Percentiles rank a stretch among this genome's conserved stretches.
Evolutionary conservation across 495 filamentous ascomycete genomes (phyloP).

Genomic region (Aspergillus nidulans): DNA sequence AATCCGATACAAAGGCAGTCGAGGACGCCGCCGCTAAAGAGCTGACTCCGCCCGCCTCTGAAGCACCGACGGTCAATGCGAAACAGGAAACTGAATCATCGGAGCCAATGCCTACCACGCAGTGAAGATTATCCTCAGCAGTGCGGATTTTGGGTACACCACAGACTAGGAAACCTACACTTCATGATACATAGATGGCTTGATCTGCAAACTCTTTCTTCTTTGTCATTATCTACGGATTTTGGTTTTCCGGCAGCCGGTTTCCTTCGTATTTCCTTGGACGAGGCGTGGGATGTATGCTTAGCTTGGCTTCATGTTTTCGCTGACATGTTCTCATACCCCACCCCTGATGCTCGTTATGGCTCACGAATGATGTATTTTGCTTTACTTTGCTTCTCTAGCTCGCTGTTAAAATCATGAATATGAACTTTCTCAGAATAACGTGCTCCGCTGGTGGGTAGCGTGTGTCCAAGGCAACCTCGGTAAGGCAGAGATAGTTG

Average conservation of each 20-base stretch:
- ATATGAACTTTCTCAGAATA: neutral
- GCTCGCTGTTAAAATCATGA: neutral
- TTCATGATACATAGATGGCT: constrained; percentile 6
- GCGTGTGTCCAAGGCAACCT: no score
- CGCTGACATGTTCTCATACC: constrained; percentile 18
- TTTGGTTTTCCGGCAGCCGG: constrained; percentile 1
- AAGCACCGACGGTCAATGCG: neutral
- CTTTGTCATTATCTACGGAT: constrained; percentile 3
- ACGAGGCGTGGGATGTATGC: constrained; percentile 6
- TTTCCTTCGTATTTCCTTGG: constrained; percentile 11
- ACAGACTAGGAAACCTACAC: neutral
- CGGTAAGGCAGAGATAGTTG: neutral
- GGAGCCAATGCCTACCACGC: neutral
- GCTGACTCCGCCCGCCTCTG: neutral
- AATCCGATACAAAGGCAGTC: constrained; percentile 10
- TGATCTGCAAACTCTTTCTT: neutral
- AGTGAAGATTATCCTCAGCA: neutral
- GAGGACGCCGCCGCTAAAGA: neutral
- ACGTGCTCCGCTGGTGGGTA: no score
- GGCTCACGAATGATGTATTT: constrained; percentile 26
- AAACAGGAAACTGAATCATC: neutral
- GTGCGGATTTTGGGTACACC: neutral
- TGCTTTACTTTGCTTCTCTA: neutral
- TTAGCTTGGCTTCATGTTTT: constrained; percentile 10
- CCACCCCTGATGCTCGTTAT: constrained; percentile 20